Evolutionary conservation across 805 yeast species (phyloP), one percentile per base, ranked within the genome.

Genomic region (Barnettozyma californica): DNA sequence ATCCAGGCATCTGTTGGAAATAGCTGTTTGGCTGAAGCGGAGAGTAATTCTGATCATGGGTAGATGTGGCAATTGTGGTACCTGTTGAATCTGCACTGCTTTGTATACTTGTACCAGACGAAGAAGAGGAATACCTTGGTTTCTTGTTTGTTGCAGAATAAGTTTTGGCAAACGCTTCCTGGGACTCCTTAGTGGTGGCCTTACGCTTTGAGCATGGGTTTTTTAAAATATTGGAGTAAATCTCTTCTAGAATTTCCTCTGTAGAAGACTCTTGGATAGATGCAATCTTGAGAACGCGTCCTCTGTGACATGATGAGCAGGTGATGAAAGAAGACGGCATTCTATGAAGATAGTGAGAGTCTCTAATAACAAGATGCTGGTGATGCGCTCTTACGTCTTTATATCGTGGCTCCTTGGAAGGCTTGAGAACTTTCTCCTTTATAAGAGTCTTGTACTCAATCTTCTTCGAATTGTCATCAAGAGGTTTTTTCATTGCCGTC

Each of bases 291-390:
- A 60, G 45, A 14, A 60, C 63, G 21, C 63, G 54, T 5, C 64
- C 64, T 29, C 64, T 39, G 39, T 60, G 64, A 20, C 64, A 60
- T 1, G 59, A 53, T 4, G 64, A 51, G 43, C 64, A 60, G 0
- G 64, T 59, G 27, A 60, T 59, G 51, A 60, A 60, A 0, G 59
- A 56, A 3, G 63, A 57, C 5, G 63, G 63, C 11, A 54, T 45
- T 39, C 56, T 59, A 20, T 53, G 55, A 13, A 60, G 47, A 34
- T 60, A 60, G 27, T 60, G 61, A 0, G 63, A 59, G 42, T 60
- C 64, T 47, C 64, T 50, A 34, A 60, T 60, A n/a, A 60, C 64
- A 8, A 60, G 41, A 50, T 60, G 64, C 7, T 58, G 46, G 34
- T 60, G 64, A 29, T 59, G 63, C 3, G 48, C 55, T 23, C 56